Conservation (phyloP, 2,329 filamentous ascomycete genomes). For the Epichloe coenophiala region DNA sequence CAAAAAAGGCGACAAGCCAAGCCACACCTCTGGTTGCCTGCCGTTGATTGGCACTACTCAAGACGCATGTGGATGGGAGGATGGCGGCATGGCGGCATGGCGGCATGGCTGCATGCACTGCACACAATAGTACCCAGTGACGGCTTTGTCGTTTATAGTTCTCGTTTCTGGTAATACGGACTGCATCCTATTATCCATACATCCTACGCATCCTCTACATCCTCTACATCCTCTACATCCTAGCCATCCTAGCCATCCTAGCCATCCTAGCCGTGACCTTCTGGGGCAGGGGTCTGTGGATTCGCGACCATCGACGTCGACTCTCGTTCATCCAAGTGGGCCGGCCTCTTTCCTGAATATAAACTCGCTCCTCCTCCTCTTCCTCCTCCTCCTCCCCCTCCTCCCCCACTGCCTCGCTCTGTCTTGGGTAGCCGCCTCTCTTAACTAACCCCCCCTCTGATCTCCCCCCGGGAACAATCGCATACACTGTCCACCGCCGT, state of each 20-base stretch:
- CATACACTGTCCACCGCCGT: background rate
- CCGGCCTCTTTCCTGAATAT: slow-evolving; percentile 1
- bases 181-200: too few relatives aligned
- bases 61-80: too few relatives aligned
- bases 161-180: too few relatives aligned
- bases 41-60: background rate
- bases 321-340: background rate
- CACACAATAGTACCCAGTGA: background rate
- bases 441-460: background rate
- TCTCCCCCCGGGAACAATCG: background rate
- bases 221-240: too few relatives aligned
- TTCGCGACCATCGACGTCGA: background rate
- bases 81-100: too few relatives aligned
- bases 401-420: background rate
- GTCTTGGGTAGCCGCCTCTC: background rate
- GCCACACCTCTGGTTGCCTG: background rate
- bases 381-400: background rate
- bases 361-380: background rate
- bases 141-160: too few relatives aligned
- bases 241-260: too few relatives aligned
- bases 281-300: background rate
- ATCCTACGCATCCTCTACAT: background rate
- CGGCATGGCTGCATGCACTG: background rate
- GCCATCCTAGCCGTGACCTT: too few relatives aligned
- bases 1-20: background rate